phyloP scores from a whole-genome alignment of 2,329 filamentous ascomycete genomes.

The Penicillium sp. region DNA sequence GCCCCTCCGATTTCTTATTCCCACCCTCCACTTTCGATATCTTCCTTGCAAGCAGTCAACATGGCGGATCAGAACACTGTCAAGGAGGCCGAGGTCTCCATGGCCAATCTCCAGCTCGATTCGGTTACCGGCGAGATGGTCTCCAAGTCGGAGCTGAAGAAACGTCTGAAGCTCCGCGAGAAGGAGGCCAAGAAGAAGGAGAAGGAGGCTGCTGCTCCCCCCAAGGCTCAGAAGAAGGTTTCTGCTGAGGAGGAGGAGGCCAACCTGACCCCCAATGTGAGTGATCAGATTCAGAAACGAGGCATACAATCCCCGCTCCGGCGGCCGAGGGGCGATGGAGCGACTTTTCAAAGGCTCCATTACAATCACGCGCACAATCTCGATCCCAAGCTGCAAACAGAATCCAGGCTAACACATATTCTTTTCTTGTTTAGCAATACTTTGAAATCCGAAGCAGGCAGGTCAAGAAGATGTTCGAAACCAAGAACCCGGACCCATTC shows the following conservation, averaged over 20 bases:
- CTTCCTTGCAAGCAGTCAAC: conserved; percentile 21
- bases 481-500: conserved; percentile 78
- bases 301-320: background rate
- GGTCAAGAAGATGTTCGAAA: conserved; percentile 74
- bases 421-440: conserved; percentile 66
- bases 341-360: background rate
- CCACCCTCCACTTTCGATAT: conserved; percentile 24
- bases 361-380: background rate
- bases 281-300: conserved; percentile 26
- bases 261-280: conserved; percentile 73
- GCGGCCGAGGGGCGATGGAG: background rate
- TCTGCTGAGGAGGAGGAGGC: conserved; percentile 65
- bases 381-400: background rate
- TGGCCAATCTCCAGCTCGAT: conserved; percentile 80
- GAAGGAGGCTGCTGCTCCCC: conserved; percentile 70
- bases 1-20: conserved; percentile 25
- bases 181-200: conserved; percentile 85
- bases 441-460: conserved; percentile 91
- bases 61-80: conserved; percentile 46
- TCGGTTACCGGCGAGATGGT: conserved; percentile 87
- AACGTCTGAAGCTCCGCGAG: conserved; percentile 87
- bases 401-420: conserved; percentile 10
- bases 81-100: conserved; percentile 49
- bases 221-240: conserved; percentile 62
- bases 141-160: conserved; percentile 91